These are phyloP conservation scores for Fusarium lyarnte DNA, from an alignment of 2,329 filamentous ascomycete species.

Conservation along the genomic window DNA sequence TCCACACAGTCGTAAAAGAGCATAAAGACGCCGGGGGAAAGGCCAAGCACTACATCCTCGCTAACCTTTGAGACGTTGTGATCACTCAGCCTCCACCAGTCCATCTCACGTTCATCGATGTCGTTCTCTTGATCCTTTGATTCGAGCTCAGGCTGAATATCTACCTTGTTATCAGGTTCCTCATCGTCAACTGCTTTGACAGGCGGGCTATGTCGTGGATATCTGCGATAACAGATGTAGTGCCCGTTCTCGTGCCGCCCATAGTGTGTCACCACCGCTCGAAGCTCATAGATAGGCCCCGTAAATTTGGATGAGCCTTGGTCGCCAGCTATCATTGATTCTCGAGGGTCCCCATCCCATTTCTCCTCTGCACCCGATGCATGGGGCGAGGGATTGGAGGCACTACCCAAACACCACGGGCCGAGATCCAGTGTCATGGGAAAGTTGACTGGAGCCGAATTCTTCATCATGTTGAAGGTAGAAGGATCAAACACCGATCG, in stretches of 20 bases:
- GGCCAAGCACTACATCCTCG: conserved; percentile 76
- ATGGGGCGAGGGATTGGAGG: neutral
- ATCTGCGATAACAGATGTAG: conserved; percentile 89
- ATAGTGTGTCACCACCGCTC: conserved; percentile 87
- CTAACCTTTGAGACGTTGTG: conserved; percentile 80
- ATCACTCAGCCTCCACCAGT: conserved; percentile 94
- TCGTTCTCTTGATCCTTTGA: conserved; percentile 14
- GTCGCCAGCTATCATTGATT: conserved; percentile 77
- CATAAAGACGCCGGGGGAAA: conserved; percentile 89
- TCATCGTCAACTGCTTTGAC: conserved; percentile 1
- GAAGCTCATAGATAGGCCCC: conserved; percentile 76
- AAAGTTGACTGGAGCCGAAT: conserved; percentile 81
- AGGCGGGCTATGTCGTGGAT: conserved; percentile 53
- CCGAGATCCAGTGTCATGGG: conserved; percentile 78
- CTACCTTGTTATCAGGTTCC: conserved; percentile 28
- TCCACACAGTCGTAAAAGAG: conserved; percentile 89
- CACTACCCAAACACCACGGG: conserved; percentile 83
- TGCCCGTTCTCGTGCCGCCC: conserved; percentile 95
- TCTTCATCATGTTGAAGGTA: conserved; percentile 84
- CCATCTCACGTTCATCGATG: conserved; percentile 52
- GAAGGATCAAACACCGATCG: conserved; percentile 88
- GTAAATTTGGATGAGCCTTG: conserved; percentile 59
- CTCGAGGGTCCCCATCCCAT: conserved; percentile 74
- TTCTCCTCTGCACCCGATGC: conserved; percentile 59
- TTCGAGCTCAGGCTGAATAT: neutral